Percentiles rank a stretch among this genome's conserved stretches.
Conservation (phyloP, 768 basidiomycete species). For the Tylopilus balloui region DNA sequence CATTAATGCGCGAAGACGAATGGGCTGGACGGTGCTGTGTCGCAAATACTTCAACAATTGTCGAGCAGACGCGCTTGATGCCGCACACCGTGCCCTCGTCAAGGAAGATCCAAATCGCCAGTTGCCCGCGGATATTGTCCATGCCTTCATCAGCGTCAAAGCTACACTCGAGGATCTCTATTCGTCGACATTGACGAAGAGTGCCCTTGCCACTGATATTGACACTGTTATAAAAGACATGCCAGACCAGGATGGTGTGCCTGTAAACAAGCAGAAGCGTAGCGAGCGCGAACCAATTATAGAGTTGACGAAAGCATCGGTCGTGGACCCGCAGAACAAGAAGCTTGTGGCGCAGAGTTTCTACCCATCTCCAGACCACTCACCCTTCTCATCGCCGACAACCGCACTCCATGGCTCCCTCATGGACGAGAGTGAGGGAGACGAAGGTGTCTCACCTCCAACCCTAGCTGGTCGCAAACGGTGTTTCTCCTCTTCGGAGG, state of each 20-base stretch:
- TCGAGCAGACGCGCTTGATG: slow-evolving; percentile 20
- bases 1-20: slow-evolving; percentile 39
- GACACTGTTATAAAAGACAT: slow-evolving; percentile 31
- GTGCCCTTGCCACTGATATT: slow-evolving; percentile 27
- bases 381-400: neutral
- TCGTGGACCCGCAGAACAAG: neutral
- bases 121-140: neutral
- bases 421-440: slow-evolving; percentile 13
- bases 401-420: slow-evolving; percentile 7
- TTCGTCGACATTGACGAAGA: slow-evolving; percentile 22
- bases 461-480: slow-evolving; percentile 14
- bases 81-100: slow-evolving; percentile 23
- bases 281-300: neutral
- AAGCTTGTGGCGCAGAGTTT: neutral
- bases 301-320: neutral
- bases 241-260: slow-evolving; percentile 2
- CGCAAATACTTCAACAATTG: slow-evolving; percentile 21
- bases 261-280: neutral
- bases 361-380: slow-evolving; percentile 8
- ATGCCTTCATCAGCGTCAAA: slow-evolving; percentile 31
- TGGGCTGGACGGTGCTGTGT: slow-evolving; percentile 47
- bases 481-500: neutral
- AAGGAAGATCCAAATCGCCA: slow-evolving; percentile 9
- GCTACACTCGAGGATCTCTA: slow-evolving; percentile 27
- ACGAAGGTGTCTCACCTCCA: slow-evolving; percentile 7